These are phyloP conservation scores for Metschnikowia arizonensis DNA, from an alignment of 805 yeast genomes.

Conservation along the genomic window DNA sequence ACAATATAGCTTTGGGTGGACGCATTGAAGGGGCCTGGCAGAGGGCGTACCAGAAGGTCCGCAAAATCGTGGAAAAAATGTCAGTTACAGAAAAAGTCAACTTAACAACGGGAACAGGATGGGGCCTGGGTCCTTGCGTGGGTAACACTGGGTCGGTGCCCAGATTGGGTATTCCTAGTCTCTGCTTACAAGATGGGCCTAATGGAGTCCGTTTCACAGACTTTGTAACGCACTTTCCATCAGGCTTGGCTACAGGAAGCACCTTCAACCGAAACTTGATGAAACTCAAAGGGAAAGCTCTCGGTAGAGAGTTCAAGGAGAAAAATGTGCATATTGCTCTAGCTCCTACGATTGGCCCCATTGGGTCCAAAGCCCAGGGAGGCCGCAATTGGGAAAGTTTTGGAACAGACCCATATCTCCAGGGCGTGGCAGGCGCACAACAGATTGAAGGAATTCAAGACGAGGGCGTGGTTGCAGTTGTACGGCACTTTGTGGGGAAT, in stretches of 20 bases:
- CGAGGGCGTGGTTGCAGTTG: constrained; percentile 54
- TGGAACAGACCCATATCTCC: constrained; percentile 58
- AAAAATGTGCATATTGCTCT: constrained; percentile 55
- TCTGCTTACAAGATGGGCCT: constrained; percentile 63
- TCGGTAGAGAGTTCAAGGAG: constrained; percentile 50
- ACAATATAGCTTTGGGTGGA: constrained; percentile 39
- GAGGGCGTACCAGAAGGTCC: constrained; percentile 52
- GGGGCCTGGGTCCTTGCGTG: constrained; percentile 59
- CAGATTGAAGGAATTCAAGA: constrained; percentile 54
- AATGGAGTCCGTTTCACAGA: constrained; percentile 58
- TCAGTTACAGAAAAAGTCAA: constrained; percentile 57
- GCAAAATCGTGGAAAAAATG: constrained; percentile 52
- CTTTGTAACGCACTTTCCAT: constrained; percentile 52
- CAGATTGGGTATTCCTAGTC: constrained; percentile 48
- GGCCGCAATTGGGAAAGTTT: constrained; percentile 66
- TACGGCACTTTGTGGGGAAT: constrained; percentile 55
- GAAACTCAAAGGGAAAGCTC: constrained; percentile 50
- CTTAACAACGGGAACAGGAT: constrained; percentile 60
- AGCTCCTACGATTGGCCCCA: constrained; percentile 59
- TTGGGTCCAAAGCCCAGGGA: constrained; percentile 58
- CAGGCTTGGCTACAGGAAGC: constrained; percentile 56
- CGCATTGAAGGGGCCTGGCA: constrained; percentile 52
- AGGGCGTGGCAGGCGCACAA: constrained; percentile 50
- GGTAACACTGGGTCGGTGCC: constrained; percentile 61
- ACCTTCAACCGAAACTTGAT: constrained; percentile 53